Percentiles rank a stretch among this genome's conserved stretches.
phyloP scores from a whole-genome alignment of 495 filamentous ascomycete genomes.

The Talaromyces nanjingensis region DNA sequence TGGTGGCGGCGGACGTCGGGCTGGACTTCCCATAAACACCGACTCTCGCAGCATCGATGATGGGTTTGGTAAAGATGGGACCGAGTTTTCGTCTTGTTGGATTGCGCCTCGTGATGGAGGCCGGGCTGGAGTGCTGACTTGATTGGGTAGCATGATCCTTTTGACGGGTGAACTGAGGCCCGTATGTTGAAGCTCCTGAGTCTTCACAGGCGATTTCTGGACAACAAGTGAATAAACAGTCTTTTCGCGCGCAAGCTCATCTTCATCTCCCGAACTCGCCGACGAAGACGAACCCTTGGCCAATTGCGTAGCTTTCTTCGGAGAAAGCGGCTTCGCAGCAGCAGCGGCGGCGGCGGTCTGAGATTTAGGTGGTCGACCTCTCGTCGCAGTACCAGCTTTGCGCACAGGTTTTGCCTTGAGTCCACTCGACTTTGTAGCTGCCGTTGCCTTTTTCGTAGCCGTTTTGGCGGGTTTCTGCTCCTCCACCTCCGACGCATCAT shows the following conservation, averaged over 20 bases:
- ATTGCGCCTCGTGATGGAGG: neutral
- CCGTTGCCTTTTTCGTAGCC: constrained; percentile 7
- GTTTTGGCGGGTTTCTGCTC: constrained; percentile 20
- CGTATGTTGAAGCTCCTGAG: constrained; percentile 13
- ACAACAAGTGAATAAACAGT: constrained; percentile 28
- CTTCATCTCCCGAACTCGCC: constrained; percentile 40
- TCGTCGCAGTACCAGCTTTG: constrained; percentile 24
- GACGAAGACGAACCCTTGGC: constrained; percentile 34
- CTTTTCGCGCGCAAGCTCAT: constrained; percentile 41
- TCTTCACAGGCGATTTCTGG: constrained; percentile 34
- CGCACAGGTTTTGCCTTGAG: constrained; percentile 44
- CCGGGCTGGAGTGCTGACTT: neutral
- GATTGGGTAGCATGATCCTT: constrained; percentile 29
- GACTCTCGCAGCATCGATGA: constrained; percentile 30
- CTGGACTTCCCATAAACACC: constrained; percentile 41
- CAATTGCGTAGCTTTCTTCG: constrained; percentile 49
- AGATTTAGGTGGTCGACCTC: constrained; percentile 33
- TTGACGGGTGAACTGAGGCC: constrained; percentile 35
- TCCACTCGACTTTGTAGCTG: constrained; percentile 20
- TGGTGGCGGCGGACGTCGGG: constrained; percentile 40
- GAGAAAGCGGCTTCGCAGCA: constrained; percentile 39
- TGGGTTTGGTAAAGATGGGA: constrained; percentile 13
- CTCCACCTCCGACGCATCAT: constrained; percentile 29
- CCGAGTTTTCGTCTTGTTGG: constrained; percentile 19
- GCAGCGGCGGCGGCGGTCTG: constrained; percentile 21